Percentiles rank a stretch among this genome's conserved stretches.
These are phyloP conservation scores for Neoarthrinium moseri DNA, from an alignment of 2,329 filamentous ascomycete species.

Conservation along the genomic window DNA sequence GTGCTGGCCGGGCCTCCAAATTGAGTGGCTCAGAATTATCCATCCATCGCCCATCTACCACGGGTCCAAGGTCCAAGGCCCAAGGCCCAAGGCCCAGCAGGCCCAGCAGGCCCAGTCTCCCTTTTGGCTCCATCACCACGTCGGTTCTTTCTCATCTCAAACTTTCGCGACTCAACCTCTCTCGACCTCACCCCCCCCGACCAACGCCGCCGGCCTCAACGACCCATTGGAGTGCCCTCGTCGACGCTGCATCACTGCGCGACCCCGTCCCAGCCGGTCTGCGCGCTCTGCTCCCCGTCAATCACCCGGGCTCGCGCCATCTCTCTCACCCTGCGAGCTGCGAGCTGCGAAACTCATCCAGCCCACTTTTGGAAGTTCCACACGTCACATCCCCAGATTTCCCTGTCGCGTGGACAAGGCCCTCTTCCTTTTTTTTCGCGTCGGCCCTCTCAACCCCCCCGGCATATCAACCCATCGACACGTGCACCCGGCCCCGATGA, in stretches of 20 bases:
- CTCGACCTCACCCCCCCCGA: slow-evolving; percentile 13
- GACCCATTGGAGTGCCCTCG: background rate
- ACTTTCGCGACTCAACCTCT: slow-evolving; percentile 10
- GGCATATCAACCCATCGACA: slow-evolving; percentile 5
- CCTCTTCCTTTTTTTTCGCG: slow-evolving; percentile 17
- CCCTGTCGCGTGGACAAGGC: slow-evolving; percentile 34
- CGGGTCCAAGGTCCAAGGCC: too few species aligned
- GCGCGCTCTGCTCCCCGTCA: slow-evolving; percentile 13
- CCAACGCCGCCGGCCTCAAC: background rate
- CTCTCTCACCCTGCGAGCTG: too few species aligned
- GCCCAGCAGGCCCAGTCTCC: too few species aligned
- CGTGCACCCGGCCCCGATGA: slow-evolving; percentile 28
- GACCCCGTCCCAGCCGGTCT: background rate
- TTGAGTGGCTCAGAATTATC: slow-evolving; percentile 9
- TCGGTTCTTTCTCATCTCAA: slow-evolving; percentile 2
- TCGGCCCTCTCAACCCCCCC: slow-evolving; percentile 11
- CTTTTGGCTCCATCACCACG: slow-evolving; percentile 10
- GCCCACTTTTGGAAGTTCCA: slow-evolving; percentile 21
- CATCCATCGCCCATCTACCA: slow-evolving; percentile 1
- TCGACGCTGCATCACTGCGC: slow-evolving; percentile 11
- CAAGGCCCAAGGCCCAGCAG: too few species aligned
- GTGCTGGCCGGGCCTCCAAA: background rate
- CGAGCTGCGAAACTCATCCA: slow-evolving; percentile 15
- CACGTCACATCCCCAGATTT: slow-evolving; percentile 29
- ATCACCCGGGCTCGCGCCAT: slow-evolving; percentile 9